phyloP scores from a whole-genome alignment of 345 rosid genomes.

The Salix arbutifolia region DNA sequence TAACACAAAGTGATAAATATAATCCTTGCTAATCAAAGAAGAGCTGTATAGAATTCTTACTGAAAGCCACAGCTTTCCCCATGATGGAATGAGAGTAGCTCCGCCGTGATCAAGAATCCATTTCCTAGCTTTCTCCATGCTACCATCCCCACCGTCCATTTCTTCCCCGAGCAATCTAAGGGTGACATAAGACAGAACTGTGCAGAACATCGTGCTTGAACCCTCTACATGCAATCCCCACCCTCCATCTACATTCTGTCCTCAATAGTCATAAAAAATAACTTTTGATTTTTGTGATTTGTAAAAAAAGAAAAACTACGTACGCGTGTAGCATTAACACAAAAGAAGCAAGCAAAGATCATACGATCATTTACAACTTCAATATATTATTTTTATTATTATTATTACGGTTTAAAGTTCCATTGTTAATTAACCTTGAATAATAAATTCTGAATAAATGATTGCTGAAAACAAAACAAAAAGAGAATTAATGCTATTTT shows the following conservation, averaged over 20 bases:
- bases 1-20: not conserved
- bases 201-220: constrained; percentile 54
- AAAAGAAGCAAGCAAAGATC: no score
- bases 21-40: no score
- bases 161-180: constrained; percentile 51
- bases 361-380: no score
- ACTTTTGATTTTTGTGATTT: not conserved
- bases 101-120: constrained; percentile 72
- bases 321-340: no score
- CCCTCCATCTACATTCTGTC: constrained; percentile 66
- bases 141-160: constrained; percentile 36
- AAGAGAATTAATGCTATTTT: no score
- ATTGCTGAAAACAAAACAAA: no score
- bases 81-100: constrained; percentile 54
- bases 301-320: no score
- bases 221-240: constrained; percentile 81
- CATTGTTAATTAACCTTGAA: no score
- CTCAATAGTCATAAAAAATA: not conserved
- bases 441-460: no score
- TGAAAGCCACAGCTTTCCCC: constrained; percentile 82
- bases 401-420: no score
- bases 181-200: constrained; percentile 43
- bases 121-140: constrained; percentile 38
- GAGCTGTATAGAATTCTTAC: constrained; percentile 17
- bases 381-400: no score